These are phyloP conservation scores for Schwanniomyces sp. DNA, from an alignment of 805 yeast species.

Conservation along the genomic window DNA sequence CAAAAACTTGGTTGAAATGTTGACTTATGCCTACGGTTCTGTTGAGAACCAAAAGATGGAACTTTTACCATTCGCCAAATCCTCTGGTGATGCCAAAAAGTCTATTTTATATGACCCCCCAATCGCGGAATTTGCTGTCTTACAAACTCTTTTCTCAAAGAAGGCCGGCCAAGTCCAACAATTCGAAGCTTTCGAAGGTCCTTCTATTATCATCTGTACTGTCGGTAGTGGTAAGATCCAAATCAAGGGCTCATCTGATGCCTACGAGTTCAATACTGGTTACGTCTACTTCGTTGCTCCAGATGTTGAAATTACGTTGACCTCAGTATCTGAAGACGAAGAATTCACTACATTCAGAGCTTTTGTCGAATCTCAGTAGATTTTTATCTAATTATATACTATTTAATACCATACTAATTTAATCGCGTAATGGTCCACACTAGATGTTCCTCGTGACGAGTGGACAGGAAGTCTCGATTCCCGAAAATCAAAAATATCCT, in stretches of 20 bases:
- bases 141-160: slow-evolving; percentile 66
- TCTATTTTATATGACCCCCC: slow-evolving; percentile 88
- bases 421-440: too few species aligned
- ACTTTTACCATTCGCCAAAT: slow-evolving; percentile 54
- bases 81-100: slow-evolving; percentile 61
- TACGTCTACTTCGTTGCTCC: slow-evolving; percentile 86
- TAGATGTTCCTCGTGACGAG: neutral
- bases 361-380: slow-evolving; percentile 61
- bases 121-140: slow-evolving; percentile 92
- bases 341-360: slow-evolving; percentile 86
- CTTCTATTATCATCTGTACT: slow-evolving; percentile 82
- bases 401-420: neutral
- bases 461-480: neutral
- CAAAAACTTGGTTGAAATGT: slow-evolving; percentile 80
- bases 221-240: slow-evolving; percentile 69
- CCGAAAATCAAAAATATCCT: neutral
- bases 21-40: slow-evolving; percentile 84
- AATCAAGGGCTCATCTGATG: slow-evolving; percentile 39
- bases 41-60: slow-evolving; percentile 94
- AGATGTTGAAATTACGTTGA: slow-evolving; percentile 60
- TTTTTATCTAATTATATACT: neutral
- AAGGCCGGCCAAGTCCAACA: slow-evolving; percentile 50
- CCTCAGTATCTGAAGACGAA: slow-evolving; percentile 44
- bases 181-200: slow-evolving; percentile 72
- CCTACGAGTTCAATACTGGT: slow-evolving; percentile 57